Percentiles rank a stretch among this genome's conserved stretches.
Conservation (phyloP, 2,329 filamentous ascomycete species). For the Mollisia scopiformis region DNA sequence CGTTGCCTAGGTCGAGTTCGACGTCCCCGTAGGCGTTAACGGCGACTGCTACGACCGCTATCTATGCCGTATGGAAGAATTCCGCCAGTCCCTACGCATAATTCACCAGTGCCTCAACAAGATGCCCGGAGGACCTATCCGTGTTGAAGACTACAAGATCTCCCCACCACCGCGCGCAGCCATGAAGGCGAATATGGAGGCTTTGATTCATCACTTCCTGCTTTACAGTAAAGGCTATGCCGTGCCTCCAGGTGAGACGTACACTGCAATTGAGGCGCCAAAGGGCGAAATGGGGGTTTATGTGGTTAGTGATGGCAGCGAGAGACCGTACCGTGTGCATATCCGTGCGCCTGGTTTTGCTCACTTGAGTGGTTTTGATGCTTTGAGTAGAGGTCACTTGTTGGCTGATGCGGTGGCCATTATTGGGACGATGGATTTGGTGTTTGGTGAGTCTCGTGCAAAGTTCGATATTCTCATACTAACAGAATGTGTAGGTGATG, state of each 20-base stretch:
- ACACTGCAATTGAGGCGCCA: constrained; percentile 97
- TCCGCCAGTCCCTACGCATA: constrained; percentile 96
- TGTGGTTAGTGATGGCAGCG: constrained; percentile 92
- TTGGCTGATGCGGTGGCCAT: constrained; percentile 96
- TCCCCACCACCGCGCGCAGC: constrained; percentile 91
- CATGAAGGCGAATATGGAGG: constrained; percentile 99
- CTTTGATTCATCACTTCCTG: constrained; percentile 98
- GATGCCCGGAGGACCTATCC: constrained; percentile 93
- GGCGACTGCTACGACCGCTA: constrained; percentile 99
- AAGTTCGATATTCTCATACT: no score
- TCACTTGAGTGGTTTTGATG: constrained; percentile 92
- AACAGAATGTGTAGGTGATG: no score
- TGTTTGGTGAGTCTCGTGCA: no score
- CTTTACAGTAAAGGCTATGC: constrained; percentile 98
- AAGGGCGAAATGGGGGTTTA: constrained; percentile 99
- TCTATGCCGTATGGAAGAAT: constrained; percentile 99
- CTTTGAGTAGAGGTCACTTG: constrained; percentile 88
- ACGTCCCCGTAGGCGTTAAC: constrained; percentile 93
- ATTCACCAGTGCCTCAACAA: constrained; percentile 99
- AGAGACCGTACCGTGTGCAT: constrained; percentile 96
- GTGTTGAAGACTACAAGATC: constrained; percentile 99
- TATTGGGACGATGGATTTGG: constrained; percentile 87
- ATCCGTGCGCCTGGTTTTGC: constrained; percentile 97
- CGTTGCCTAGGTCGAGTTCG: constrained; percentile 98
- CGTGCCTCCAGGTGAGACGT: constrained; percentile 96